Base-by-base conservation (phyloP, 75 land plant genomes). In the Pinus albicaulis region DNA sequence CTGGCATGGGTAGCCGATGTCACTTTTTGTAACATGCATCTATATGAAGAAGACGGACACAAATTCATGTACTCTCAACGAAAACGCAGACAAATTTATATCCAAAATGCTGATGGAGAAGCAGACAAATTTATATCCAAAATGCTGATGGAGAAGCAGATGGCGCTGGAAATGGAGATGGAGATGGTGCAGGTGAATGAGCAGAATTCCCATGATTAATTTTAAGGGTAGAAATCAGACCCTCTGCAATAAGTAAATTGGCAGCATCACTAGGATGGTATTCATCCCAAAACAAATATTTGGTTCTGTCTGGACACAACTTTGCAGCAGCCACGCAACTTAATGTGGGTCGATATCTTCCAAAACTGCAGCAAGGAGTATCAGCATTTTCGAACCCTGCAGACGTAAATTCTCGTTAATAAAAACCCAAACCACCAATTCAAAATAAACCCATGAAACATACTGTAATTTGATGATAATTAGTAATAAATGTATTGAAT, bases 261-360 rank as follows among this genome's bases (percentile, higher is more conserved):
- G 95, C 99, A 60, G 76, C 77, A 41, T 96, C 98, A 1, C 86
- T 76, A 41, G 99, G 98, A 60, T 96, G 99, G 74, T 96, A 96
- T 63, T 48, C 53, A 8, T 48, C 99, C 99, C 99, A 96, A 59
- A 96, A 96, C 78, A 96, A 81, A 80, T 87, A 89, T 72, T 82
- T 80, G 81, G 80, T 87, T 61, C 99, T 82, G 57, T 96, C 88
- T 36, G 76, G 26, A 78, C 99, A 96, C 74, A 85, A 55, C 1
- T 65, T 73, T 0, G 92, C 91, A 19, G 74, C 60, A 2, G 98
- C 85, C 5, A 81, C 65, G 78, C 99, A 96, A 5, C 95, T 93
- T 14, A 92, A 76, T 1, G 92, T 82, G 2, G 98, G 98, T 1
- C 53, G 53, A 8, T 48, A 48, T 48, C 12, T 48, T 48, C 53